Conservation (phyloP, 768 basidiomycete genomes). For the Lactarius tabidus region DNA sequence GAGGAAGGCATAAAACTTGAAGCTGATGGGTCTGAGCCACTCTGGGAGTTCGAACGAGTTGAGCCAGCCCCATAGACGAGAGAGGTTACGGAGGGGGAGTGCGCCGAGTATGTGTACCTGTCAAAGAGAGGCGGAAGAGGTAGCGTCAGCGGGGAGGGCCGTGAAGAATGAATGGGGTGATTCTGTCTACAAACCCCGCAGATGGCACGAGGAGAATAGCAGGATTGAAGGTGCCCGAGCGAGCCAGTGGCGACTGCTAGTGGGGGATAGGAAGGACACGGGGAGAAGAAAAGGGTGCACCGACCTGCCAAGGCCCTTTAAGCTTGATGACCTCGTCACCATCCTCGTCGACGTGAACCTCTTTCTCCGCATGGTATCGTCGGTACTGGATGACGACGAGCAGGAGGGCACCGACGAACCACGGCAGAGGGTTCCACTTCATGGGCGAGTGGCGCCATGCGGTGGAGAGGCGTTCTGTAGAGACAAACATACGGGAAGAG, state of each 20-base stretch:
- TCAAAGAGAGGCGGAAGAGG: no score
- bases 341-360: constrained; percentile 76
- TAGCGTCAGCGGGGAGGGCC: neutral
- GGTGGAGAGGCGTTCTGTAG: constrained; percentile 56
- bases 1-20: constrained; percentile 77
- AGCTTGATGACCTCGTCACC: constrained; percentile 77
- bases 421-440: constrained; percentile 92
- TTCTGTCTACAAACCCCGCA: constrained; percentile 4
- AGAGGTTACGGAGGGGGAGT: constrained; percentile 89
- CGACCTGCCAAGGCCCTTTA: constrained; percentile 92
- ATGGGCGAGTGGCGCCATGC: constrained; percentile 88
- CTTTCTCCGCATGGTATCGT: constrained; percentile 45
- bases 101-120: constrained; percentile 97
- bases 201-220: neutral
- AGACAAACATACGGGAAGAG: constrained; percentile 16
- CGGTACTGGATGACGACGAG: constrained; percentile 76
- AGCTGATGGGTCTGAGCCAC: constrained; percentile 91
- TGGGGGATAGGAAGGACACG: neutral
- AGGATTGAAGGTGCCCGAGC: neutral
- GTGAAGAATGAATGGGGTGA: neutral
- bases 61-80: constrained; percentile 95
- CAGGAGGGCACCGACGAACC: constrained; percentile 87
- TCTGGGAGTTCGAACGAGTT: constrained; percentile 91
- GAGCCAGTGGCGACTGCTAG: no score
- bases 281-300: constrained; percentile 13